Base-by-base conservation (phyloP, 345 rosid species). In the Syzygium grande region DNA sequence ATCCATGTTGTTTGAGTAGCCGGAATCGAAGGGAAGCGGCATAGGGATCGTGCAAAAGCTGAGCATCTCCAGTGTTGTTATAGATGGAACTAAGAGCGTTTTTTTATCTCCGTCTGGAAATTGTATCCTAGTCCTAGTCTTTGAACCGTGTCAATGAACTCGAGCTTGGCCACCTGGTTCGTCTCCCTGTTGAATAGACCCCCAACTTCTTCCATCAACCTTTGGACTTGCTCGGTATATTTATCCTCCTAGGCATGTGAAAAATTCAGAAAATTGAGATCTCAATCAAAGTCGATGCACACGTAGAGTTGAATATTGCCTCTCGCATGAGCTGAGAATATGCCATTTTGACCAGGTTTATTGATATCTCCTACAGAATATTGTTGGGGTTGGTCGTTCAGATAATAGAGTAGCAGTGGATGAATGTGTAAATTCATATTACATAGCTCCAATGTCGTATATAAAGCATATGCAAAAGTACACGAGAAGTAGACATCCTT, bases 41-140 rank as follows among this genome's bases (percentile, higher is more conserved):
- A 14, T 54, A 52, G 13, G 87, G 85, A 30, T 43, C 38, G 12
- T 61, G 14, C 1, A 0, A 8, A 34, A 51, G 49, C 8, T 15
- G 52, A 30, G 38, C 52, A 55, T 84, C n/a, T 29, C 11, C 30
- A 2, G 19, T 10, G 10, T n/a, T 3, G 65, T 85, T 52, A 25
- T 63, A 65, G 51, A 89, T 15, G 54, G 46, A 46, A 15, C 41
- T 11, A 3, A 89, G 29, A 3, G 25, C 87, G 1, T 54, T 41
- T 17, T 85, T 85, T 85, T 4, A 85, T 89, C 68, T 89, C 89
- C 7, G 9, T 15, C 84, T 85, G 84, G 56, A 59, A 89, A 83
- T 85, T 89, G 86, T 89, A 85, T 61, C 52, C 87, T 86, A 89
- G 63, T 51, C 91, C 89, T 29, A 89, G 90, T 73, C 90, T 54